A percentile compares a stretch with the other conserved stretches of the same genome.
These are phyloP conservation scores for Camellia oleifera DNA, from an alignment of 179 eudicot species.

Conservation along the genomic window DNA sequence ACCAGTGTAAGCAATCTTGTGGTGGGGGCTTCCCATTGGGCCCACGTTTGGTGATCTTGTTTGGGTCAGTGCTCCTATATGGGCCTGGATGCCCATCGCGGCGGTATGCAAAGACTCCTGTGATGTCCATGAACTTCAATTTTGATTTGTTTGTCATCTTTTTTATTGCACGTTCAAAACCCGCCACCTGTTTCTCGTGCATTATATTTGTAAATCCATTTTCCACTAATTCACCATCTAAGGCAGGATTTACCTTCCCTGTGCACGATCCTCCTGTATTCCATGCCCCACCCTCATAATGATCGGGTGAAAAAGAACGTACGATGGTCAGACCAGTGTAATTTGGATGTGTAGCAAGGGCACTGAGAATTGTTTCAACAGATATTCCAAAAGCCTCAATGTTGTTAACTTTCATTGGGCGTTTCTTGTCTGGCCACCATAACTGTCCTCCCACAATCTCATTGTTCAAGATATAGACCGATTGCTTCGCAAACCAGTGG, in stretches of 20 bases:
- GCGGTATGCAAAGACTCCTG: constrained; percentile 62
- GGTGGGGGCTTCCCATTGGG: constrained; percentile 81
- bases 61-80: constrained; percentile 60
- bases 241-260: constrained; percentile 61
- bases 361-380: constrained; percentile 58
- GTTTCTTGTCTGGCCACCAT: constrained; percentile 55
- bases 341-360: constrained; percentile 55
- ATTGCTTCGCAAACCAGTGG: constrained; percentile 87
- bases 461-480: constrained; percentile 54
- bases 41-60: constrained; percentile 65
- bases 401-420: constrained; percentile 41
- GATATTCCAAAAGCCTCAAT: constrained; percentile 64
- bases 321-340: constrained; percentile 71
- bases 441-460: constrained; percentile 76
- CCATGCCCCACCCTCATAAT: constrained; percentile 87
- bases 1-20: constrained; percentile 95
- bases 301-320: constrained; percentile 79
- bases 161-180: constrained; percentile 49
- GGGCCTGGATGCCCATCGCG: constrained; percentile 96
- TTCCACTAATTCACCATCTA: constrained; percentile 50
- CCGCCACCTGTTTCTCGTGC: constrained; percentile 68
- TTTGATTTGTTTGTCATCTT: constrained; percentile 48
- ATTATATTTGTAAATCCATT: constrained; percentile 64
- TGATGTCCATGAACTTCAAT: constrained; percentile 73
- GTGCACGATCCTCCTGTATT: constrained; percentile 91